A percentile compares a stretch with the other conserved stretches of the same genome.
Evolutionary conservation across 257 asterid genomes (phyloP).

Genomic region (Capsicum chinense): DNA sequence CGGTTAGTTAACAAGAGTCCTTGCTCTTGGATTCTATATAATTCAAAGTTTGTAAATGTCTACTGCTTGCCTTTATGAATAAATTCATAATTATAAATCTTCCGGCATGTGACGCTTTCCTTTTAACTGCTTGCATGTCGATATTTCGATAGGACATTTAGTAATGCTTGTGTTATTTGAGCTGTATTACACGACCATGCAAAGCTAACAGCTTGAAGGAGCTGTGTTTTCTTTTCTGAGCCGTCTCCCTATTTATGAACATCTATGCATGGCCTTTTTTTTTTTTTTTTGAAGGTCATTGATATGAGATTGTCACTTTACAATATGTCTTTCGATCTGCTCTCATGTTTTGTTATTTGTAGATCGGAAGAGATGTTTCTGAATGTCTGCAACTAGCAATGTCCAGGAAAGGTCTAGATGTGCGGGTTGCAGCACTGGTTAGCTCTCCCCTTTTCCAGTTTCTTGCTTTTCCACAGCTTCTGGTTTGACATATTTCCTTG

Average conservation of each 20-base stretch:
- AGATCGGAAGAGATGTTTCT: constrained; percentile 80
- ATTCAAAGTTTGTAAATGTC: neutral
- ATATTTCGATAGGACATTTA: neutral
- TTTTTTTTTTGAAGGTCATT: neutral
- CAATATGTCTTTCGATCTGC: neutral
- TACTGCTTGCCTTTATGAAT: neutral
- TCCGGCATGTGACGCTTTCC: neutral
- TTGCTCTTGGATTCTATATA: neutral
- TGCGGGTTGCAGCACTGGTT: constrained; percentile 82
- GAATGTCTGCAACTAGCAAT: constrained; percentile 73
- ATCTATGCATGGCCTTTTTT: neutral
- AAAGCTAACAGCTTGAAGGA: neutral
- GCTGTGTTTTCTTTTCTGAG: neutral
- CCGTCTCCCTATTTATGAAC: no score
- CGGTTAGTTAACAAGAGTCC: constrained; percentile 53
- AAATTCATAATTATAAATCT: neutral
- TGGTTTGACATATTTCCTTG: constrained; percentile 12
- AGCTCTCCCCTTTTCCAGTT: constrained; percentile 35
- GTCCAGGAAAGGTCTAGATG: constrained; percentile 62
- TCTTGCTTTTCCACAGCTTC: neutral
- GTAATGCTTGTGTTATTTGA: neutral
- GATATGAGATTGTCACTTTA: neutral
- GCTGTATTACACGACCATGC: neutral
- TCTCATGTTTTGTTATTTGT: constrained; percentile 29
- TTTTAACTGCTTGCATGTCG: neutral